Conservation (phyloP, 306 rosid genomes). For the Cucumis cinereus region DNA sequence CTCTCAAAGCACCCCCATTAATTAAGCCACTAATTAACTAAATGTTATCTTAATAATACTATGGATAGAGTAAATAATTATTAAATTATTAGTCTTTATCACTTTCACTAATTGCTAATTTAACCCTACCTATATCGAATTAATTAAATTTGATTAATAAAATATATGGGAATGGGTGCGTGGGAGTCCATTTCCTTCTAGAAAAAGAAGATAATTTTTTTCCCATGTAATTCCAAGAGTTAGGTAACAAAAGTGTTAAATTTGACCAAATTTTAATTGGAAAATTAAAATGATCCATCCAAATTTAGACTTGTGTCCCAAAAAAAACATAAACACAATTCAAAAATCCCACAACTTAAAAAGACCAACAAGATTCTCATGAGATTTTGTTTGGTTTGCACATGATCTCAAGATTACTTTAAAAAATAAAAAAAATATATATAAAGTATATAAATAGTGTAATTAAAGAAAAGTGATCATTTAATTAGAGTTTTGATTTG, state of each 20-base stretch:
- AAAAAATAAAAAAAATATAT: neutral
- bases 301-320: neutral
- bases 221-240: constrained; percentile 4
- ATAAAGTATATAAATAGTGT: too few relatives aligned
- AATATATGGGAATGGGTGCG: neutral
- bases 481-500: neutral
- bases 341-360: neutral
- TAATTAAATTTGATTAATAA: neutral
- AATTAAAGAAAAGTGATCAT: neutral
- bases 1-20: neutral
- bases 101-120: neutral
- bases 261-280: neutral
- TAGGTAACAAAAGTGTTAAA: constrained; percentile 2
- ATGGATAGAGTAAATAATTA: neutral
- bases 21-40: neutral
- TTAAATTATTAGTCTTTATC: neutral
- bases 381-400: neutral
- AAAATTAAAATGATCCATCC: neutral
- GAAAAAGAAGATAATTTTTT: neutral
- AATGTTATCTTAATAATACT: neutral
- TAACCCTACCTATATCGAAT: neutral
- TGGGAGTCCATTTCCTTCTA: neutral
- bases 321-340: neutral
- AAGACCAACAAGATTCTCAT: neutral
- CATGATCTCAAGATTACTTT: neutral